Percentiles rank a stretch among this genome's conserved stretches.
phyloP scores from a whole-genome alignment of 2,329 filamentous ascomycete species.

The Phaeomoniella chlamydospora region DNA sequence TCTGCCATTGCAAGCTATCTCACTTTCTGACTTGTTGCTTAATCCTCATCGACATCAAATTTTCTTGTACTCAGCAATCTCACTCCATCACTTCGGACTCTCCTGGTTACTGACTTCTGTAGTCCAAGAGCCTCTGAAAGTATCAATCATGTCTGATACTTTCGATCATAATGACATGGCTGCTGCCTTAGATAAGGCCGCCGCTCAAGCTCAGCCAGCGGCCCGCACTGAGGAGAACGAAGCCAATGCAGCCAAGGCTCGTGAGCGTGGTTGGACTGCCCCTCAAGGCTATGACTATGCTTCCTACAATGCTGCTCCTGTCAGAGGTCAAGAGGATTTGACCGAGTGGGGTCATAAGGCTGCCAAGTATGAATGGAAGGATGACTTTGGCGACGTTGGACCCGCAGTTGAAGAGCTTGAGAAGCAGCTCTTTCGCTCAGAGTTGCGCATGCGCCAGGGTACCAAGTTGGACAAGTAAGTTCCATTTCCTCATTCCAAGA shows the following conservation, averaged over 20 bases:
- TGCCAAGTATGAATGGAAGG: constrained; percentile 68
- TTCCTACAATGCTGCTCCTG: constrained; percentile 3
- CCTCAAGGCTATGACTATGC: background rate
- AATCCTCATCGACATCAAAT: too few relatives aligned
- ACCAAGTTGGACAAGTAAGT: constrained; percentile 50
- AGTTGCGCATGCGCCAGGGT: constrained; percentile 38
- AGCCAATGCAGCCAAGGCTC: background rate
- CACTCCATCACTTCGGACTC: too few relatives aligned
- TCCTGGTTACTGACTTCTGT: too few relatives aligned
- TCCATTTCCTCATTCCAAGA: background rate
- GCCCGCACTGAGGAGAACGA: background rate
- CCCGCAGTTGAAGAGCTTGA: constrained; percentile 59
- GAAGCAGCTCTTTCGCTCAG: constrained; percentile 52
- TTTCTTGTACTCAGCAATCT: too few relatives aligned
- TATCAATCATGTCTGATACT: background rate
- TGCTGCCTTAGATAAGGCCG: background rate
- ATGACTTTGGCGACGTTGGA: constrained; percentile 75
- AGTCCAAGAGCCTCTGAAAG: too few relatives aligned
- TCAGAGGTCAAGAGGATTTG: constrained; percentile 10
- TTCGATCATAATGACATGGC: background rate
- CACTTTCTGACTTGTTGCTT: too few relatives aligned
- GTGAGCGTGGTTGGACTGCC: background rate
- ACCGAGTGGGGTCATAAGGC: constrained; percentile 40
- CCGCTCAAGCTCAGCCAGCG: background rate
- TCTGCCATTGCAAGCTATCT: too few relatives aligned